Evolutionary conservation across 192 early-diverging fungal species (phyloP).

Genomic region (Podila verticillata): DNA sequence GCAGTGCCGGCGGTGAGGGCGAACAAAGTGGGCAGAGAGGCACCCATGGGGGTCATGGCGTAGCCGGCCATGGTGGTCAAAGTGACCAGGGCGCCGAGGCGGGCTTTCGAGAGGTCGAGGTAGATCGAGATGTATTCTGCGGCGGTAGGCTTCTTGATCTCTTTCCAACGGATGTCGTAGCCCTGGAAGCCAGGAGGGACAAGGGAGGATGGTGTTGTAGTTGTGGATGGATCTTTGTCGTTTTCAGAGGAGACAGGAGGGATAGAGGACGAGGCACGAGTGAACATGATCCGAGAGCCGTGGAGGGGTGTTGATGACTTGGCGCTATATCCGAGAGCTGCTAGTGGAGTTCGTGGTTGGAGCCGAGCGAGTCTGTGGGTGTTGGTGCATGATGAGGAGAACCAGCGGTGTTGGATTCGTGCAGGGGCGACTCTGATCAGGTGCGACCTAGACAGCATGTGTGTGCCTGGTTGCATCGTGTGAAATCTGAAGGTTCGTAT

Average conservation of each 20-base stretch:
- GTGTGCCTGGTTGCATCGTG: slow-evolving; percentile 10
- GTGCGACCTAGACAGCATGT: slow-evolving; percentile 6
- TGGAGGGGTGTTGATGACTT: slow-evolving; percentile 1
- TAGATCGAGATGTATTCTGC: slow-evolving; percentile 31
- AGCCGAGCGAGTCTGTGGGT: slow-evolving; percentile 8
- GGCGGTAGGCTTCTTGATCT: slow-evolving; percentile 33
- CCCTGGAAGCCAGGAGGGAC: slow-evolving; percentile 25
- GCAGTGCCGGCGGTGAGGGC: slow-evolving; percentile 87
- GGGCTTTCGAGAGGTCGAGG: slow-evolving; percentile 84
- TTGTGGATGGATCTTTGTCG: slow-evolving; percentile 7
- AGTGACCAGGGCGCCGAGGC: slow-evolving; percentile 88
- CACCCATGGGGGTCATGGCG: slow-evolving; percentile 86
- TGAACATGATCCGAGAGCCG: slow-evolving; percentile 33
- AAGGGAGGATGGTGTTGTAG: not conserved
- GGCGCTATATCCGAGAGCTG: not conserved
- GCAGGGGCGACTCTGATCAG: slow-evolving; percentile 42
- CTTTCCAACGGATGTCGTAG: slow-evolving; percentile 49
- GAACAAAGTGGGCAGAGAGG: slow-evolving; percentile 69
- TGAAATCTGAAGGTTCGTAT: not conserved
- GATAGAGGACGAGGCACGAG: slow-evolving; percentile 30
- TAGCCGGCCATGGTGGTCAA: slow-evolving; percentile 96
- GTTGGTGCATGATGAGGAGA: slow-evolving; percentile 7
- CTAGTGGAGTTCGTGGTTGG: not conserved
- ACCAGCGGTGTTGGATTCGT: slow-evolving; percentile 14
- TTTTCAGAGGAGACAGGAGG: not conserved